Base-by-base conservation (phyloP, 805 yeast species). In the Suhomyces xylopsoci region DNA sequence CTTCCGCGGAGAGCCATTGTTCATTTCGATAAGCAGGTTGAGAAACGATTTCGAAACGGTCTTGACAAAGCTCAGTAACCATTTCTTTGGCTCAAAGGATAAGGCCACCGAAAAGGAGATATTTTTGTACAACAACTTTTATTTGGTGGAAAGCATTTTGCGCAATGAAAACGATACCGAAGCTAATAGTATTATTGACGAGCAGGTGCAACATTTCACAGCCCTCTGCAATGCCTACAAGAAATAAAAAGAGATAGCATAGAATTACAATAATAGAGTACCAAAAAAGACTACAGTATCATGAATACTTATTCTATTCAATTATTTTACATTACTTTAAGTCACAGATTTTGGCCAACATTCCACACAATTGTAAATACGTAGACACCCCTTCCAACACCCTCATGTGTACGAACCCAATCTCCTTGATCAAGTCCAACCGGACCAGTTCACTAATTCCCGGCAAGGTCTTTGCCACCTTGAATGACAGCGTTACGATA, bases 301-400 rank as follows among this genome's bases (percentile, higher is more conserved):
- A n/a, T n/a, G 28, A 26, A 9, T 26, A 3, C 45, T 30, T 28
- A n/a, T 32, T 32, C 30, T 41, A 36, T 19, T 22, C 19, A 19
- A 5, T 17, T 38, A 19, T 19, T 38, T 19, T 38, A 36, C 41
- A 36, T 17, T 36, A 32, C 36, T 32, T 38, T 22, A 42, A 45
- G 17, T 73, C 73, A 55, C 76, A 67, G 22, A 81, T 68, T 60
- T 78, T 85, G 19, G 96, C 87, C 45, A 90, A 71, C 74, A 94
- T 77, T 6, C 97, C 96, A 48, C 90, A 85, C 56, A 94, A 70
- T 65, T 94, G 99, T 54, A 94, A 72, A 65, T 87, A 87, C 0
- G 96, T 84, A 9, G 90, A 83, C 3, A 94, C 96, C 57, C 99
- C 99, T 69, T 94, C 98, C 47, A 94, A 74, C 1, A 94, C 85